Percentiles rank a stretch among this genome's conserved stretches.
These are phyloP conservation scores for Suhomyces prunicola DNA, from an alignment of 805 yeast genomes.

Conservation along the genomic window DNA sequence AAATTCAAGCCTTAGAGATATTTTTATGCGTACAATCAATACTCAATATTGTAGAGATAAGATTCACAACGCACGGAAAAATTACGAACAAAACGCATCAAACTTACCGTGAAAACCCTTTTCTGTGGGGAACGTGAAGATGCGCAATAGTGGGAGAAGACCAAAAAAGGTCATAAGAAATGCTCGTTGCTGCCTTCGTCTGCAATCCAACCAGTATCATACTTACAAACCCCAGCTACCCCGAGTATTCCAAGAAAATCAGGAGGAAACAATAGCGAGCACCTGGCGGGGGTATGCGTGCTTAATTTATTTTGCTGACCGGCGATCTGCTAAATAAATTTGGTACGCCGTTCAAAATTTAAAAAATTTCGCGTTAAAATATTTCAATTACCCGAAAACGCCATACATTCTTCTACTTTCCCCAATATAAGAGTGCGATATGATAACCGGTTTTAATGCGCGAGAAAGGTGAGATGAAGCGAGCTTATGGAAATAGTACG, in stretches of 20 bases:
- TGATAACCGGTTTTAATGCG: not conserved
- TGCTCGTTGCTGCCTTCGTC: not conserved
- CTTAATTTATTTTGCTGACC: not conserved
- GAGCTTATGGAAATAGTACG: not conserved
- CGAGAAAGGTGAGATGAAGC: not conserved
- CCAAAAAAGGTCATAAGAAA: not conserved
- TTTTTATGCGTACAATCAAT: not conserved
- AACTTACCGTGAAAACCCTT: not conserved
- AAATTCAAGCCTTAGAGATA: not conserved
- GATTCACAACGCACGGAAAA: not conserved
- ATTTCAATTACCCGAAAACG: not conserved
- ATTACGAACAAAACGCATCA: not conserved
- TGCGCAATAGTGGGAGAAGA: not conserved
- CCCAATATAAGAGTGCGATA: not conserved
- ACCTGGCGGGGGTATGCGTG: not conserved
- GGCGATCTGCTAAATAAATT: not conserved
- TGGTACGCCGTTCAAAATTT: not conserved
- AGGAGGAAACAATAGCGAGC: not conserved
- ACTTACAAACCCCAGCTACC: not conserved
- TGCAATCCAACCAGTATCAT: not conserved
- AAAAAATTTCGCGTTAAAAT: not conserved
- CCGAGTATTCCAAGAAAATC: not conserved
- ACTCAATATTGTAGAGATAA: not conserved
- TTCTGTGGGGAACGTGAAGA: not conserved
- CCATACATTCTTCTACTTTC: not conserved